A percentile compares a stretch with the other conserved stretches of the same genome.
phyloP scores from a whole-genome alignment of 768 basidiomycete genomes.

The Phylloporus sp. region DNA sequence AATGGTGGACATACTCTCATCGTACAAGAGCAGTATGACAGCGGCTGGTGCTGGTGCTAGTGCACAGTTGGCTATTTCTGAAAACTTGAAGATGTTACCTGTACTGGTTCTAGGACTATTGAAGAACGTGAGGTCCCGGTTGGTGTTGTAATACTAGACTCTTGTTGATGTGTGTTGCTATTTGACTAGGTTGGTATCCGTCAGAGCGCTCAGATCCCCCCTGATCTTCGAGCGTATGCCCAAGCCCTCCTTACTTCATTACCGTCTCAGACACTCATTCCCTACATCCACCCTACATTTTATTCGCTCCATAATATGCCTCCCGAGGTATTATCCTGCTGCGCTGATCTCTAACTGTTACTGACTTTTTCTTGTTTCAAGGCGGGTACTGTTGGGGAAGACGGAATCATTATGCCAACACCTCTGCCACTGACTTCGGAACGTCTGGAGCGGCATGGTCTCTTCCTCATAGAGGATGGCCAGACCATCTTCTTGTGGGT shows the following conservation, averaged over 20 bases:
- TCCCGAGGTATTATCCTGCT: slow-evolving; percentile 57
- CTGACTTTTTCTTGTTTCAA: slow-evolving; percentile 29
- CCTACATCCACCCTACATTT: slow-evolving; percentile 93
- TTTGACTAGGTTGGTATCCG: slow-evolving; percentile 76
- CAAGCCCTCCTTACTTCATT: slow-evolving; percentile 88
- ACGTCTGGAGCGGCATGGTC: slow-evolving; percentile 88
- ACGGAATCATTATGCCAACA: slow-evolving; percentile 84
- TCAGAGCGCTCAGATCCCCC: slow-evolving; percentile 95
- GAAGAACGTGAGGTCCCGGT: slow-evolving; percentile 73
- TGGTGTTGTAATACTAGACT: background rate
- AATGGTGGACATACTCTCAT: slow-evolving; percentile 76
- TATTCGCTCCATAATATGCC: slow-evolving; percentile 97
- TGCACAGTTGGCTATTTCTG: slow-evolving; percentile 86
- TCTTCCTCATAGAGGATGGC: slow-evolving; percentile 95
- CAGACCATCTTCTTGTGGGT: slow-evolving; percentile 99
- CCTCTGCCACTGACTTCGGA: slow-evolving; percentile 92
- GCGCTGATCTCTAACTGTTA: background rate
- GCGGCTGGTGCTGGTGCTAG: slow-evolving; percentile 90
- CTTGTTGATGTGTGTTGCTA: background rate
- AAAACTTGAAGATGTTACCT: slow-evolving; percentile 94
- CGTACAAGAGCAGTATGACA: slow-evolving; percentile 97
- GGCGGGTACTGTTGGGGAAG: slow-evolving; percentile 89
- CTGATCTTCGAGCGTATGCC: slow-evolving; percentile 93
- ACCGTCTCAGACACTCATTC: slow-evolving; percentile 86
- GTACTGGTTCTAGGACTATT: slow-evolving; percentile 84